Conservation (phyloP, 306 rosid species). For the Mimosa bimucronata region DNA sequence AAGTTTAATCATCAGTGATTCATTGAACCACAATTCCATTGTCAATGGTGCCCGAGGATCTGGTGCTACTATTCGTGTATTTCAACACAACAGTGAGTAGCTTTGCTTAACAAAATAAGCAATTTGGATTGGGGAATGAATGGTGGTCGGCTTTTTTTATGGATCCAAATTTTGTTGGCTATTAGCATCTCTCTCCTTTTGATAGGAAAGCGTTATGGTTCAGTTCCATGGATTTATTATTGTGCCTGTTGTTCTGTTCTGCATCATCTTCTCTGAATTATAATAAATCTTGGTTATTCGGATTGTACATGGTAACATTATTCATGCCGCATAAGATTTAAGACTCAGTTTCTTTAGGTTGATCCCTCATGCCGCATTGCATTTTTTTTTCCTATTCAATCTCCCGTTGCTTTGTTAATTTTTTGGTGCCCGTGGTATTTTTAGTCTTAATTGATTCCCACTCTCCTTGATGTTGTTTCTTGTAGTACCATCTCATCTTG, state of each 20-base stretch:
- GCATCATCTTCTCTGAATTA: background rate
- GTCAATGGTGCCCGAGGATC: conserved; percentile 81
- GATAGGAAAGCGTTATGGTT: background rate
- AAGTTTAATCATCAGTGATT: conserved; percentile 71
- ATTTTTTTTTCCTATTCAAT: background rate
- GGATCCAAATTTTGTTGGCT: background rate
- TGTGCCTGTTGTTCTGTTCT: background rate
- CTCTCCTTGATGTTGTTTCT: conserved; percentile 33
- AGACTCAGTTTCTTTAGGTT: background rate
- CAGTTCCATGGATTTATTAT: background rate
- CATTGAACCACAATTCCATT: conserved; percentile 76
- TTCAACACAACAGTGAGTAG: conserved; percentile 60
- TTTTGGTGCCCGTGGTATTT: conserved; percentile 6
- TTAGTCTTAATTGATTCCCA: conserved; percentile 7
- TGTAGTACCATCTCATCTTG: conserved; percentile 83
- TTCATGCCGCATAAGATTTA: conserved; percentile 19
- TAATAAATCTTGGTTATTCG: conserved; percentile 9
- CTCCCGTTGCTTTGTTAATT: conserved; percentile 19
- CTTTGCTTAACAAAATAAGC: conserved; percentile 2
- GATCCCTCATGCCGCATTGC: background rate
- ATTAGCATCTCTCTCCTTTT: background rate
- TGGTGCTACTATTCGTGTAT: conserved; percentile 68
- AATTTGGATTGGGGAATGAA: background rate
- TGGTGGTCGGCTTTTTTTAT: background rate
- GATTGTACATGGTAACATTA: conserved; percentile 9